These are phyloP conservation scores for Hemileccinum impolitum DNA, from an alignment of 768 basidiomycete genomes.

Conservation along the genomic window DNA sequence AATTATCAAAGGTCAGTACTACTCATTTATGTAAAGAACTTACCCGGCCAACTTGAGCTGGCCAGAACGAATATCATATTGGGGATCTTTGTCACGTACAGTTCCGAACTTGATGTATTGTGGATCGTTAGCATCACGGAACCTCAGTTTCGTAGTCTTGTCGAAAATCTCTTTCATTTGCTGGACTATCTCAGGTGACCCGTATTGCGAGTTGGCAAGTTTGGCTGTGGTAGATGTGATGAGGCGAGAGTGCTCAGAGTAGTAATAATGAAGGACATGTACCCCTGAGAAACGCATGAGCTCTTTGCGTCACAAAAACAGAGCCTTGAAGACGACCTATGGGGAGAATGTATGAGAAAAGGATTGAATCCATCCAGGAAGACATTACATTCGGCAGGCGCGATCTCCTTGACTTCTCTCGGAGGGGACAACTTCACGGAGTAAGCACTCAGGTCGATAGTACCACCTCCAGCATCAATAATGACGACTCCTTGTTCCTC, in stretches of 20 bases:
- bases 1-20: background rate
- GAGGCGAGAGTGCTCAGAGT: background rate
- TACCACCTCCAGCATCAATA: constrained; percentile 45
- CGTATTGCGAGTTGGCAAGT: constrained; percentile 28
- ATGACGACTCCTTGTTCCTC: constrained; percentile 38
- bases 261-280: background rate
- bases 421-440: constrained; percentile 20
- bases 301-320: constrained; percentile 32
- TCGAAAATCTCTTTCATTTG: constrained; percentile 36
- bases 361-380: background rate
- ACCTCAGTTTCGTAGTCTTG: constrained; percentile 37
- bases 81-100: constrained; percentile 30
- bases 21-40: background rate
- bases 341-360: background rate
- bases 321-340: constrained; percentile 39
- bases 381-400: constrained; percentile 29
- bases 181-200: constrained; percentile 27
- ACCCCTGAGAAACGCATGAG: constrained; percentile 28
- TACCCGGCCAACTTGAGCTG: constrained; percentile 38
- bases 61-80: constrained; percentile 35
- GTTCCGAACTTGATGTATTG: constrained; percentile 40
- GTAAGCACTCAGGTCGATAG: constrained; percentile 38
- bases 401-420: constrained; percentile 33
- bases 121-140: constrained; percentile 32
- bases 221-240: constrained; percentile 16